A percentile compares a stretch with the other conserved stretches of the same genome.
phyloP scores from a whole-genome alignment of 495 filamentous ascomycete species.

The Penicillium herquei region DNA sequence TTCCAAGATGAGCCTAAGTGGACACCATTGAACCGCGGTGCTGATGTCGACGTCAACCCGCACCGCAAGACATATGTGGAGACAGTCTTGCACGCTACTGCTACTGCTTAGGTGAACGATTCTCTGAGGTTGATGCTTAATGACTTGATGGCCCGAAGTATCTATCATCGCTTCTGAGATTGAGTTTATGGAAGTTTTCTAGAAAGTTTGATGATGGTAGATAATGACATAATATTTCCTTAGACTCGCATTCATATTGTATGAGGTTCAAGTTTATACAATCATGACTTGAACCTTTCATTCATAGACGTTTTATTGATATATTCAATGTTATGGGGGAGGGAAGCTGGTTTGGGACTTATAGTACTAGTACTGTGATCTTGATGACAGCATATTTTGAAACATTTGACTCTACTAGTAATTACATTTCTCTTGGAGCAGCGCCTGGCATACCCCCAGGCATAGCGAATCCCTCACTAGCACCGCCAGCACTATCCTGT shows the following conservation, averaged over 20 bases:
- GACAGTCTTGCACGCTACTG: constrained; percentile 23
- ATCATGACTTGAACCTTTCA: neutral
- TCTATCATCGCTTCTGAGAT: neutral
- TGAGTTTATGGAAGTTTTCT: neutral
- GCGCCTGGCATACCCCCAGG: constrained; percentile 32
- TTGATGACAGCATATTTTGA: neutral
- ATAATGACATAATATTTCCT: neutral
- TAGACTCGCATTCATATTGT: neutral
- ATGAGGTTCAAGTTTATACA: neutral
- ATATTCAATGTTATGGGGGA: too few species aligned
- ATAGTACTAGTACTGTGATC: too few species aligned
- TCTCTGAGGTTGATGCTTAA: constrained; percentile 14
- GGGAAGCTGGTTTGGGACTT: too few species aligned
- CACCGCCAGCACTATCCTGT: constrained; percentile 30
- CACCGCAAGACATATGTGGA: constrained; percentile 75
- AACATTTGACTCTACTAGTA: neutral
- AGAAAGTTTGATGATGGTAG: neutral
- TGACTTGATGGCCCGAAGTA: constrained; percentile 4
- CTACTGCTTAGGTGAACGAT: constrained; percentile 17
- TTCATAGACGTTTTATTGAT: too few species aligned
- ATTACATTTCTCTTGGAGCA: constrained; percentile 9
- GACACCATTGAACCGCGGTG: constrained; percentile 85
- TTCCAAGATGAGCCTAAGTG: constrained; percentile 99
- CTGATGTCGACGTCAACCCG: constrained; percentile 73
- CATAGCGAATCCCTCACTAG: constrained; percentile 36